phyloP scores from a whole-genome alignment of 2,329 filamentous ascomycete genomes.

The Aspergillus persii region DNA sequence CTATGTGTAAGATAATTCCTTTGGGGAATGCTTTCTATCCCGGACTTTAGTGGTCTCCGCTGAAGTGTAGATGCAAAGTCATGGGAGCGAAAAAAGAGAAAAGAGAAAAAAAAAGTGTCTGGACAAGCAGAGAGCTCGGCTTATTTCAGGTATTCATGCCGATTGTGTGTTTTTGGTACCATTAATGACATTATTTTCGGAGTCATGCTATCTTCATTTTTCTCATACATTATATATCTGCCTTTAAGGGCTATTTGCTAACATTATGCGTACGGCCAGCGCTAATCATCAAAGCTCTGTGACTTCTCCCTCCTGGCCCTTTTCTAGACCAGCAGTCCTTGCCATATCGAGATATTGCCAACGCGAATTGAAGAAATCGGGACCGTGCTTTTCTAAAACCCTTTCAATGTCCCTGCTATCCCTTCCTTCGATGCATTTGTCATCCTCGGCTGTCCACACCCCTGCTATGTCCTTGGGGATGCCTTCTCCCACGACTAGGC shows the following conservation, averaged over 20 bases:
- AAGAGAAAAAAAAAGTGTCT: background rate
- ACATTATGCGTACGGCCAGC: background rate
- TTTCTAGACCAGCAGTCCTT: conserved; percentile 19
- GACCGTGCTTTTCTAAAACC: conserved; percentile 46
- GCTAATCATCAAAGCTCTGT: background rate
- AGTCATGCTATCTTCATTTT: background rate
- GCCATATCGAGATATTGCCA: conserved; percentile 38
- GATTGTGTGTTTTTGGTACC: background rate
- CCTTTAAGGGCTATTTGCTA: background rate
- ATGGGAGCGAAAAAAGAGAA: background rate
- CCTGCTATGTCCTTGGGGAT: conserved; percentile 44
- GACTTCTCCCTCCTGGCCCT: background rate
- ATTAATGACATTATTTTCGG: background rate
- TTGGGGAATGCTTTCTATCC: background rate
- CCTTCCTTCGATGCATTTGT: conserved; percentile 34
- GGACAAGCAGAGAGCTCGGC: background rate
- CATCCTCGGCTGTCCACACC: conserved; percentile 50
- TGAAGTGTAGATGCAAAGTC: background rate
- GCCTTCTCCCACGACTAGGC: conserved; percentile 28
- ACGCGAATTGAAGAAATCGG: conserved; percentile 31
- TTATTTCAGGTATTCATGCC: background rate
- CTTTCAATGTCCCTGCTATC: conserved; percentile 34
- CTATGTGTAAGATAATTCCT: conserved; percentile 13
- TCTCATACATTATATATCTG: background rate
- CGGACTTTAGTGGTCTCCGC: background rate